Evolutionary conservation across 2,329 filamentous ascomycete genomes (phyloP).

Genomic region (Epichloe uncinata): DNA sequence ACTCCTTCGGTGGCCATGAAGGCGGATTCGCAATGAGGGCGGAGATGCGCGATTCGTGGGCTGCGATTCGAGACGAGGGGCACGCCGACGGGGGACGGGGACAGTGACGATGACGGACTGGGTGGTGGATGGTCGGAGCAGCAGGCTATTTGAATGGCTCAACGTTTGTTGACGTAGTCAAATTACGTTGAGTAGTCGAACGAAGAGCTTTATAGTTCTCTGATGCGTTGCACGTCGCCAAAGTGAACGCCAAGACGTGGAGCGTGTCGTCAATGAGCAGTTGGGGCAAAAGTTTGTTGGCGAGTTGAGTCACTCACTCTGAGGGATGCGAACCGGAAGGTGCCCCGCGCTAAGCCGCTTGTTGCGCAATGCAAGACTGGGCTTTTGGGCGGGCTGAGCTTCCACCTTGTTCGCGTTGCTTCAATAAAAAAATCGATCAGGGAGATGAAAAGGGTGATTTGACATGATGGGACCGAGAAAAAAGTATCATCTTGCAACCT

Average conservation of each 20-base stretch:
- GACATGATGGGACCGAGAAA: too few species aligned
- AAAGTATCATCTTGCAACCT: too few species aligned
- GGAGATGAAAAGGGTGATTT: too few species aligned
- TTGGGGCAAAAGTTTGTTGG: slow-evolving; percentile 12
- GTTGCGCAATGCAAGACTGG: neutral
- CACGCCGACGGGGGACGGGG: neutral
- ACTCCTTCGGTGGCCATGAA: slow-evolving; percentile 21
- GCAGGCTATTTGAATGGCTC: neutral
- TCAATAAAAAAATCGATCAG: too few species aligned
- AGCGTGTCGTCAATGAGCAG: neutral
- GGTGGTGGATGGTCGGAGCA: neutral
- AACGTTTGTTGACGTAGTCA: neutral
- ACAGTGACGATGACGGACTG: neutral
- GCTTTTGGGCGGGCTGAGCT: neutral
- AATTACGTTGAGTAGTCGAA: neutral
- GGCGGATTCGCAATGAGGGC: neutral
- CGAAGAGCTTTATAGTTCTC: neutral
- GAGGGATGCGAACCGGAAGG: slow-evolving; percentile 4
- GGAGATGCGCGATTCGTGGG: neutral
- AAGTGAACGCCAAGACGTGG: neutral
- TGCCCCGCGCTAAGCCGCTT: slow-evolving; percentile 21
- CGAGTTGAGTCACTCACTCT: slow-evolving; percentile 24
- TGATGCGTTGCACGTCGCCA: neutral
- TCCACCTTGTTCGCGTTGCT: too few species aligned
- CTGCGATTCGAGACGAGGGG: neutral